Base-by-base conservation (phyloP, 768 basidiomycete genomes). In the Boletus coccyginus region DNA sequence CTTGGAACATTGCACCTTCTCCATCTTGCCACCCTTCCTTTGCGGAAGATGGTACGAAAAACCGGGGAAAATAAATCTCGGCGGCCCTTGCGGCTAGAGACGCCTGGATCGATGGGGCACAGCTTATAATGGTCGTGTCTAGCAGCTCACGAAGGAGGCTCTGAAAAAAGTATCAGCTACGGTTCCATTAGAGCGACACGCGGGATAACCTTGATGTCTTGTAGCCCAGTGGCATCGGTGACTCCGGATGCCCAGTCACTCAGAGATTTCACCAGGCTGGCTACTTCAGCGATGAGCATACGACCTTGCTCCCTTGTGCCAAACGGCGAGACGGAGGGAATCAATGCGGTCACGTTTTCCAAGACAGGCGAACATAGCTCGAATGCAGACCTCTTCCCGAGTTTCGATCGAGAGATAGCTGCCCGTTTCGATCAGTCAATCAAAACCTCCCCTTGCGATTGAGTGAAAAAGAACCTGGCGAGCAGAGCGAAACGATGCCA, bases 51-150 rank as follows among this genome's bases (percentile, higher is more conserved):
- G 67, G 64, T 24, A 76, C 52, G 1, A 76, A 74, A 31, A 80
- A 69, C 16, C 79, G 75, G 9, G 85, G 80, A 59, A 77, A 82
- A 48, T 70, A 65, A 10, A 52, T 32, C 60, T 78, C 75, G 43
- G 84, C 79, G 8, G 75, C 73, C 49, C 80, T 70, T 53, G 79
- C 74, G 2, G 84, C 79, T 4, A 84, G 66, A 11, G 66, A 74
- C 3, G 75, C 72, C 33, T 77, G 72, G 19, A 84, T 73, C 39
- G 66, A 76, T 42, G 66, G 62, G 16, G 74, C 68, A 57, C 71
- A 79, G 11, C 59, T 59, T 3, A 72, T 55, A 10, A 80, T 46
- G 13, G 74, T 66, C 16, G 68, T 62, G 24, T 79, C 76, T 5
- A 82, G 58, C 32, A 78, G 64, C 1, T 52, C 57, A 41, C 60